Conservation (phyloP, 1,284 basidiomycete species). For the Pseudozyma sp. region DNA sequence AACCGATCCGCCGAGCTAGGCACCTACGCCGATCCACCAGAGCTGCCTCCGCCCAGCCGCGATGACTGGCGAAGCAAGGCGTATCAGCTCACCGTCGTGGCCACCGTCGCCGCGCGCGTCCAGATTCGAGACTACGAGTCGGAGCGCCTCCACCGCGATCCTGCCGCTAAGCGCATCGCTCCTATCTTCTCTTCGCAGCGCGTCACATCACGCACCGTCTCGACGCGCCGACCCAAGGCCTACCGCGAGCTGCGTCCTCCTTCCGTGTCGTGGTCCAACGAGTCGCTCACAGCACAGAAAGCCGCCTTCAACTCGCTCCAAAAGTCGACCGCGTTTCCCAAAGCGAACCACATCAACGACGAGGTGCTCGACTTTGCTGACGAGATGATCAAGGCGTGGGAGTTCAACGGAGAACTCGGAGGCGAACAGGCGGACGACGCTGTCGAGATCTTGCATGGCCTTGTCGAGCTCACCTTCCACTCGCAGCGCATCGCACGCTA, state of each 20-base stretch:
- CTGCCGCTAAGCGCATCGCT: constrained; percentile 32
- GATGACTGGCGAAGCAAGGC: constrained; percentile 61
- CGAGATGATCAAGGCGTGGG: constrained; percentile 83
- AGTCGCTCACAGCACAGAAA: constrained; percentile 52
- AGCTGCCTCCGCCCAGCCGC: constrained; percentile 31
- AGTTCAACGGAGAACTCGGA: constrained; percentile 69
- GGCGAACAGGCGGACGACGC: constrained; percentile 63
- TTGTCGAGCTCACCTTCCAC: constrained; percentile 63
- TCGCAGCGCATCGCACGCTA: constrained; percentile 63
- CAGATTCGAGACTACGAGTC: constrained; percentile 59
- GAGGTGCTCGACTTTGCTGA: constrained; percentile 87
- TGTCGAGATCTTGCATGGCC: constrained; percentile 61
- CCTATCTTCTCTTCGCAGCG: constrained; percentile 34
- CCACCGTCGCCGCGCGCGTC: constrained; percentile 56
- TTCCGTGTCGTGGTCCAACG: constrained; percentile 60
- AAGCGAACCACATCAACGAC: constrained; percentile 82
- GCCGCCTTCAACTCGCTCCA: constrained; percentile 52
- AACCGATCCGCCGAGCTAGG: constrained; percentile 54
- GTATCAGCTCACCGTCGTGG: constrained; percentile 56
- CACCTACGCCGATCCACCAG: constrained; percentile 47
- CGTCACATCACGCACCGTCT: constrained; percentile 57
- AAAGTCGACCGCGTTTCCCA: constrained; percentile 79
- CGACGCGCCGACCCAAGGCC: constrained; percentile 54
- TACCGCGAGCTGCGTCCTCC: constrained; percentile 43
- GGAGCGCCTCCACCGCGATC: constrained; percentile 47